These are phyloP conservation scores for Notholithocarpus densiflorus DNA, from an alignment of 306 rosid species.

Conservation along the genomic window DNA sequence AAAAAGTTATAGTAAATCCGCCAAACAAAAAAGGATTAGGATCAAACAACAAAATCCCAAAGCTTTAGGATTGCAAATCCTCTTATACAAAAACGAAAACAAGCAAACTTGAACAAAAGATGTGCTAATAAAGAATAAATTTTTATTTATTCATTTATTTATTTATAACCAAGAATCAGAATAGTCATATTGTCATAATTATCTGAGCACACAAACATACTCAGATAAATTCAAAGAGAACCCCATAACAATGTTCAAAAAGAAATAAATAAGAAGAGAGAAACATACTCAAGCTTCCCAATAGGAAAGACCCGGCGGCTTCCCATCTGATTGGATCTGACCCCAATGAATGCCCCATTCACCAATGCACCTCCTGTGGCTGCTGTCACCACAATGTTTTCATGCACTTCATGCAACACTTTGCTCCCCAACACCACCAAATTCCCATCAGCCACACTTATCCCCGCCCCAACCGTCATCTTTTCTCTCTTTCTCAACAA, in stretches of 20 bases:
- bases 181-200: neutral
- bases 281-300: constrained; percentile 67
- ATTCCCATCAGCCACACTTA: constrained; percentile 52
- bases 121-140: neutral
- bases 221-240: neutral
- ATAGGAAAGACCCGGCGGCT: constrained; percentile 69
- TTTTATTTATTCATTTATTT: no score
- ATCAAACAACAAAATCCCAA: no score
- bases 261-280: neutral
- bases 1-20: no score
- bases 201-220: no score
- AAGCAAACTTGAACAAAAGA: neutral
- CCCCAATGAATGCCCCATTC: constrained; percentile 82
- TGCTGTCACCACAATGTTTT: constrained; percentile 53
- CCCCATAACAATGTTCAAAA: no score
- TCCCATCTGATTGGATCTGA: constrained; percentile 52
- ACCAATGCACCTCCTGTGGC: constrained; percentile 53
- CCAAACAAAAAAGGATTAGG: neutral
- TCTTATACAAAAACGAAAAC: neutral
- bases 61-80: no score
- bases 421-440: constrained; percentile 67
- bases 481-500: neutral
- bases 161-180: neutral
- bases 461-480: constrained; percentile 90
- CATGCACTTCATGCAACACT: constrained; percentile 52